A percentile compares a stretch with the other conserved stretches of the same genome.
phyloP scores from a whole-genome alignment of 139 green algal species.

The Chlorella sp. region DNA sequence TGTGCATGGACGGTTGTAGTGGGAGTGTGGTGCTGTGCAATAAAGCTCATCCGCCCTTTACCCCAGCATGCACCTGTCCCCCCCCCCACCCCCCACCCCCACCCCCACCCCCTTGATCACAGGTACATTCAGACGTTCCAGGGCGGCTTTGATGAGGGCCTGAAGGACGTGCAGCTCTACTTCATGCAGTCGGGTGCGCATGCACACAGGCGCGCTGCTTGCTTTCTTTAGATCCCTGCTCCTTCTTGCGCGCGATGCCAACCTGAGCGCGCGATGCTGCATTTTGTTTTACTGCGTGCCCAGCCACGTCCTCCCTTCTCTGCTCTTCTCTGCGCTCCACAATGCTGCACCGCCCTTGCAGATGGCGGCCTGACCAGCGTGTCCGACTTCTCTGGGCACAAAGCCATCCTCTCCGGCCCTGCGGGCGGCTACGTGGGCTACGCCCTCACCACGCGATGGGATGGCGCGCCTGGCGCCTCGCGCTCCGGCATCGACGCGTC shows the following conservation, averaged over 20 bases:
- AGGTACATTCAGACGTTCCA: constrained; percentile 81
- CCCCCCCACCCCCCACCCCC: neutral
- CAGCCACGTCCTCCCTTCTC: no score
- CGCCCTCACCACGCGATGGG: constrained; percentile 79
- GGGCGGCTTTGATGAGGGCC: constrained; percentile 81
- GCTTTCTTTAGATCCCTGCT: no score
- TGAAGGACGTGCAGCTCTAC: constrained; percentile 68
- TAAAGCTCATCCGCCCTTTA: neutral
- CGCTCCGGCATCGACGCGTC: no score
- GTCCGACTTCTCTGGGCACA: constrained; percentile 85
- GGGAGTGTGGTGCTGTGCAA: no score
- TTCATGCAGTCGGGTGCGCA: constrained; percentile 36
- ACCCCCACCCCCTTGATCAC: neutral
- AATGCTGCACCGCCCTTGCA: constrained; percentile 64
- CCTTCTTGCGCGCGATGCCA: no score
- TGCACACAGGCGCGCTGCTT: no score
- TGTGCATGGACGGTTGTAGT: no score
- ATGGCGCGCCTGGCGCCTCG: constrained; percentile 24
- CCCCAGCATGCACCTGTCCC: neutral
- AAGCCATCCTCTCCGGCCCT: constrained; percentile 94
- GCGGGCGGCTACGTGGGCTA: constrained; percentile 86
- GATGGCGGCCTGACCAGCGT: constrained; percentile 85
- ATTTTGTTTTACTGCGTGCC: no score
- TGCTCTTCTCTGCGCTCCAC: no score
- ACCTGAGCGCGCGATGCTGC: no score